Evolutionary conservation across 257 asterid genomes (phyloP), one percentile per base, ranked within the genome.

Genomic region (Echites panduratus): DNA sequence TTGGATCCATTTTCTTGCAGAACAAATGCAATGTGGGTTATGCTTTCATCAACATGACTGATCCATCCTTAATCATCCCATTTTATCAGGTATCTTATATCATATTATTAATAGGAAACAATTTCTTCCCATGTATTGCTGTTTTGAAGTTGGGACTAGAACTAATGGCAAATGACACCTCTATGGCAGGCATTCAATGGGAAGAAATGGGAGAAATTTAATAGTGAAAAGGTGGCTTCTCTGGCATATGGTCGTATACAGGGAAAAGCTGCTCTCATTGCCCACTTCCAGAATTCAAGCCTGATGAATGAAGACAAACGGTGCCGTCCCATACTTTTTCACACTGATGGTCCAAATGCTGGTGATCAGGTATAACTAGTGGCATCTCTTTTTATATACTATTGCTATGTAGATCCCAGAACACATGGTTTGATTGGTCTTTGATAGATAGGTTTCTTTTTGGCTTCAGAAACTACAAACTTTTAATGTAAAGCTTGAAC

Each of bases 221-320:
- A 95, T 70, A 95, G 99, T 79, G 99, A 95, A 85, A 95, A 95
- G 71, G 99, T 95, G 72, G 99, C 99, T 71, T 84, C 96, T 67
- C 83, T 95, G 84, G 99, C 99, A 32, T 95, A 95, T 90, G 99
- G 90, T 76, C 91, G 99, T 40, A 95, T 95, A 73, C 99, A 95
- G 85, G 99, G 99, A 66, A 92, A 92, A 84, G 75, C 93, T 73
- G 98, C 99, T 45, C 97, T 95, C 76, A 79, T 95, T 83, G 95
- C 99, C 13, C 99, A 95, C 77, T 95, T 92, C 84, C 99, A 92
- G 89, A 95, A 95, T 78, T 95, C 98, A 68, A 95, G 99, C 89
- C 83, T 95, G 90, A 95, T 95, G 99, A 95, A 90, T 75, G 99
- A 95, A 83, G 99, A 95, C 82, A 95, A 95, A 85, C 86, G 99